Evolutionary conservation across 345 rosid genomes (phyloP).

Genomic region (Eucalyptus brandiana): DNA sequence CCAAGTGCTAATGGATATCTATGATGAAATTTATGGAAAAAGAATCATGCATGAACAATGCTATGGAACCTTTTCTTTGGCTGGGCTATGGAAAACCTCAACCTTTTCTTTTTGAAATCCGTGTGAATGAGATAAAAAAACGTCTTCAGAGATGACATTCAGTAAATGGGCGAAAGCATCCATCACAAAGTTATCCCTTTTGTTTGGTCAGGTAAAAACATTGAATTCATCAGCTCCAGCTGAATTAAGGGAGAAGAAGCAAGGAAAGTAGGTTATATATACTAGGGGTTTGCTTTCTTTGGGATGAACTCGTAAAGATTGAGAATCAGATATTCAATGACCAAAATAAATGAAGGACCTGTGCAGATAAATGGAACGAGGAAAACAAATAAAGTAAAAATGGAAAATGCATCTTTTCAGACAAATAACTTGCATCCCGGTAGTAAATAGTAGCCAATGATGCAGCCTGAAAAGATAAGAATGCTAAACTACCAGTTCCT

Average conservation of each 20-base stretch:
- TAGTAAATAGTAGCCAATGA: not conserved
- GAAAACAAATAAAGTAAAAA: not conserved
- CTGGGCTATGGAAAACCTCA: not conserved
- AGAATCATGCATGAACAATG: not conserved
- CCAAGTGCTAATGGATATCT: not conserved
- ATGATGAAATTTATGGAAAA: not conserved
- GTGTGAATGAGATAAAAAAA: not conserved
- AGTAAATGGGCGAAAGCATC: not conserved
- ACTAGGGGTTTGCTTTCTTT: not conserved
- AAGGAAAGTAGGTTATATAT: not conserved
- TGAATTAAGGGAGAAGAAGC: not conserved
- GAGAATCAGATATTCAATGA: not conserved
- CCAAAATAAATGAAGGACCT: not conserved
- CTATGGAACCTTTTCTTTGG: not conserved
- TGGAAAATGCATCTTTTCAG: not conserved
- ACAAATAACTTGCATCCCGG: not conserved
- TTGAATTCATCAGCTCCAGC: not conserved
- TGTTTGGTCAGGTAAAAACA: not conserved
- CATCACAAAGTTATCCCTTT: not conserved
- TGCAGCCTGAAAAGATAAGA: not conserved
- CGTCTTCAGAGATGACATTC: not conserved
- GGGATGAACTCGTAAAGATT: not conserved
- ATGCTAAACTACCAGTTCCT: not conserved
- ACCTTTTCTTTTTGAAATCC: not conserved
- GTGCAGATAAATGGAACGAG: not conserved